phyloP scores from a whole-genome alignment of 1,284 basidiomycete genomes.

The Cutaneotrichosporon sp. region DNA sequence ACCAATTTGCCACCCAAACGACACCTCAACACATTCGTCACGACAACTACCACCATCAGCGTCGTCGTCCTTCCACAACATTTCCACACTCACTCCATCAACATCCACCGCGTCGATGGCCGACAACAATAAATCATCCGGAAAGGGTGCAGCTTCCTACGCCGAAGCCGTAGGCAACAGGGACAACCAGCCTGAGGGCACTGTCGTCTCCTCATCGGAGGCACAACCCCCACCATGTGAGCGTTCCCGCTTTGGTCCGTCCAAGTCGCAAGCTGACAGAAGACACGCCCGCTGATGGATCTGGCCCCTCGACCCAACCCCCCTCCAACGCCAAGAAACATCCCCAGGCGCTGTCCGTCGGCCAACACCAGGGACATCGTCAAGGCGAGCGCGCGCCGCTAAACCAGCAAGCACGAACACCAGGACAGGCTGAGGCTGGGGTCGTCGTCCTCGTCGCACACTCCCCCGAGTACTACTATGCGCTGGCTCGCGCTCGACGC shows the following conservation, averaged over 20 bases:
- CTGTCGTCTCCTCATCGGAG: background rate
- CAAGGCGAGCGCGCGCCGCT: too few relatives aligned
- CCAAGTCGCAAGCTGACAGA: too few relatives aligned
- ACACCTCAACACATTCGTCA: too few relatives aligned
- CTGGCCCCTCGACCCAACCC: background rate
- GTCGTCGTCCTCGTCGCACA: slow-evolving; percentile 7
- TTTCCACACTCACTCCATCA: background rate
- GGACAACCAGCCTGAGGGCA: slow-evolving; percentile 10
- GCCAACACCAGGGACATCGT: too few relatives aligned
- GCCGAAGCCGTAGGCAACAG: slow-evolving; percentile 1
- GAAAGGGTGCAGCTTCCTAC: slow-evolving; percentile 6
- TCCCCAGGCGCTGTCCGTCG: too few relatives aligned
- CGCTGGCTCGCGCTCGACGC: slow-evolving; percentile 32
- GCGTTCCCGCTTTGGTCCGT: background rate
- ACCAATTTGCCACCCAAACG: too few relatives aligned
- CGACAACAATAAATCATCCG: slow-evolving; percentile 1
- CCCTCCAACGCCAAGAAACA: background rate
- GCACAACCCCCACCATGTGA: slow-evolving; percentile 9
- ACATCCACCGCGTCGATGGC: background rate
- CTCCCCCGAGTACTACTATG: slow-evolving; percentile 13
- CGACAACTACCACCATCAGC: background rate
- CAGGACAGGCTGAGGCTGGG: slow-evolving; percentile 5
- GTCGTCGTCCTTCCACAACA: background rate
- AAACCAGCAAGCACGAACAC: background rate
- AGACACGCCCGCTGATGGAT: background rate